Conservation (phyloP, 108 stramenopile species). For the Cyclostephanos tholiformis region DNA sequence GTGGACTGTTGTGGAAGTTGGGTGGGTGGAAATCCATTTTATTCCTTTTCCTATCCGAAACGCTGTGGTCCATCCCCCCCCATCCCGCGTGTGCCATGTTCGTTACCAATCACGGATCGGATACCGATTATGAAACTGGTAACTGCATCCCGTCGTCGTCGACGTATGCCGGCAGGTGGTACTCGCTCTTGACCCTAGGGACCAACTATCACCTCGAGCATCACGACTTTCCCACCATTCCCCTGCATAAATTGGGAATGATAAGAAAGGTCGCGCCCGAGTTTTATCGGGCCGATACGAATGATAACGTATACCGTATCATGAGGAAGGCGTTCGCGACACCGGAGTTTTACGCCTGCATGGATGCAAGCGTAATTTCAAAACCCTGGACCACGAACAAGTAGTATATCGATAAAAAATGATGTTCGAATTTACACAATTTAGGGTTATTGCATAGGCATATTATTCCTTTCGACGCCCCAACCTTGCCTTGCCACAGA, state of each 20-base stretch:
- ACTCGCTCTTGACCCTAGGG: conserved; percentile 69
- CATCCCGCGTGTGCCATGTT: conserved; percentile 85
- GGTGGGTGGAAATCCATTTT: conserved; percentile 70
- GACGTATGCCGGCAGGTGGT: conserved; percentile 76
- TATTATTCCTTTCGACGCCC: conserved; percentile 29
- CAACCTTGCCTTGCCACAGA: conserved; percentile 44
- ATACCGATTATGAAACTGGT: conserved; percentile 11
- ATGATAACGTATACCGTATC: conserved; percentile 58
- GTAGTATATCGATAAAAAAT: not conserved
- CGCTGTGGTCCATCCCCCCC: conserved; percentile 78
- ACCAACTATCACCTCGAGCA: conserved; percentile 86
- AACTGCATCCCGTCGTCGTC: conserved; percentile 62
- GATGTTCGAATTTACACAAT: not conserved
- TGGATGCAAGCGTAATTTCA: conserved; percentile 49
- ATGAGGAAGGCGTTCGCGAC: conserved; percentile 66
- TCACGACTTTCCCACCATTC: conserved; percentile 86
- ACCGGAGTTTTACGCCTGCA: conserved; percentile 83
- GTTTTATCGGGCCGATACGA: conserved; percentile 58
- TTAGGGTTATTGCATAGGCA: not conserved
- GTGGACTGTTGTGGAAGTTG: conserved; percentile 45
- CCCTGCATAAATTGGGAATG: conserved; percentile 62
- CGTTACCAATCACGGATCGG: conserved; percentile 75
- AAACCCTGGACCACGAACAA: not conserved
- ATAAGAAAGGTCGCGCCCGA: conserved; percentile 75
- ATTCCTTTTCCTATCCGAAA: conserved; percentile 73